phyloP scores from a whole-genome alignment of 768 basidiomycete species.

The Nevesoporus exiguus region DNA sequence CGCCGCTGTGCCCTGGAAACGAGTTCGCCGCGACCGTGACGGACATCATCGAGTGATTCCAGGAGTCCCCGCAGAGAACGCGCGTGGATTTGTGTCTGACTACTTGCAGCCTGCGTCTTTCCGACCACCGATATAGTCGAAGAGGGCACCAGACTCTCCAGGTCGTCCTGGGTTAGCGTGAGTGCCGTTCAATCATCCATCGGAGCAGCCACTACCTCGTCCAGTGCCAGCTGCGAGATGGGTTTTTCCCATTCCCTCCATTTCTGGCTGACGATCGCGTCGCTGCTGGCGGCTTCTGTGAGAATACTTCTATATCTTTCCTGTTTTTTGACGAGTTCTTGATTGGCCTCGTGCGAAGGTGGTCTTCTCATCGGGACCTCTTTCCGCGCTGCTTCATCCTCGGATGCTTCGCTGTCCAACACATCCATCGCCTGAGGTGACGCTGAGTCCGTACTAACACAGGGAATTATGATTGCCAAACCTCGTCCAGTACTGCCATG shows the following conservation, averaged over 20 bases:
- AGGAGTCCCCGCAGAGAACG: slow-evolving; percentile 69
- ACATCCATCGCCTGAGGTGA: slow-evolving; percentile 73
- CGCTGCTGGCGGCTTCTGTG: slow-evolving; percentile 67
- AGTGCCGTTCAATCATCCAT: neutral
- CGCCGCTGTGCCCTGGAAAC: slow-evolving; percentile 62
- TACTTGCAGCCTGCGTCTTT: slow-evolving; percentile 36
- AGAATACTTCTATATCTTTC: slow-evolving; percentile 71
- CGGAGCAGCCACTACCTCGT: slow-evolving; percentile 40
- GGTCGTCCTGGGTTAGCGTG: slow-evolving; percentile 44
- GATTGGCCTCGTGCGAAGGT: slow-evolving; percentile 79
- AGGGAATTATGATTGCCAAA: slow-evolving; percentile 28
- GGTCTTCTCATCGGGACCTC: slow-evolving; percentile 46
- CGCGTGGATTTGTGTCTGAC: slow-evolving; percentile 58
- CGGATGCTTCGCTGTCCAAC: slow-evolving; percentile 85
- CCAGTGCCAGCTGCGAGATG: slow-evolving; percentile 68
- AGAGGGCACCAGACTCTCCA: slow-evolving; percentile 68
- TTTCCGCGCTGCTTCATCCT: slow-evolving; percentile 69
- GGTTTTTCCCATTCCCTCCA: slow-evolving; percentile 86
- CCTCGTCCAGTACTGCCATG: slow-evolving; percentile 69
- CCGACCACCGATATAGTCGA: slow-evolving; percentile 44
- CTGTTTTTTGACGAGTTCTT: slow-evolving; percentile 66
- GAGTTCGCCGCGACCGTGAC: slow-evolving; percentile 55
- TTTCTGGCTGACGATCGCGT: slow-evolving; percentile 72
- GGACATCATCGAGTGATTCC: slow-evolving; percentile 77
- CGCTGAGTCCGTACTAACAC: neutral